A percentile compares a stretch with the other conserved stretches of the same genome.
These are phyloP conservation scores for Aspergillus phoenicis DNA, from an alignment of 2,329 filamentous ascomycete genomes.

Conservation along the genomic window DNA sequence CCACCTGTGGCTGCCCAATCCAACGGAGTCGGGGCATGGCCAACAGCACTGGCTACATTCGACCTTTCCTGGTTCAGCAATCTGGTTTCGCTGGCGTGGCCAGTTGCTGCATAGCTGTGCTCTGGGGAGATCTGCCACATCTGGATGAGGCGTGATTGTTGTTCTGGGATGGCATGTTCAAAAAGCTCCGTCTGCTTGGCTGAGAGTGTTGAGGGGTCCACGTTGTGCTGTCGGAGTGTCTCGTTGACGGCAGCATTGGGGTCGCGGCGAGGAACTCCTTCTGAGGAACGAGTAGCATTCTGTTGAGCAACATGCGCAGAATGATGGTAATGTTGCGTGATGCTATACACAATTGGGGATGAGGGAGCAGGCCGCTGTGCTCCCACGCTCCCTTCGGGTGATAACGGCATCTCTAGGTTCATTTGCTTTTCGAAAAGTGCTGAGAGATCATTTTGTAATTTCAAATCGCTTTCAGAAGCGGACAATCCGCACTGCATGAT, in stretches of 20 bases:
- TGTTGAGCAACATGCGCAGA: conserved; percentile 66
- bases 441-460: conserved; percentile 80
- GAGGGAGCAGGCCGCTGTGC: conserved; percentile 33
- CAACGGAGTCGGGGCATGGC: not conserved
- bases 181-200: conserved; percentile 78
- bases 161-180: conserved; percentile 69
- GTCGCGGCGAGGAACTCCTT: conserved; percentile 37
- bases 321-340: conserved; percentile 83
- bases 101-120: conserved; percentile 17
- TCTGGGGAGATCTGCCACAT: conserved; percentile 78
- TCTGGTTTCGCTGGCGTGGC: not conserved
- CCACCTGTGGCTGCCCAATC: not conserved
- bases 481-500: conserved; percentile 45
- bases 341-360: conserved; percentile 66
- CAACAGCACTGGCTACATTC: not conserved
- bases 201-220: conserved; percentile 70
- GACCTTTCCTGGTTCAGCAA: not conserved
- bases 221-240: conserved; percentile 49
- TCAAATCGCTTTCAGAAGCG: conserved; percentile 53
- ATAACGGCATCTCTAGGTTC: conserved; percentile 54
- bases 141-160: conserved; percentile 75
- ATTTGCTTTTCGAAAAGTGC: conserved; percentile 76
- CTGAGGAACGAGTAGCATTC: conserved; percentile 47
- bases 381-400: conserved; percentile 36
- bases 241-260: conserved; percentile 48